phyloP scores from a whole-genome alignment of 768 basidiomycete genomes.

The Lentinula raphanica region DNA sequence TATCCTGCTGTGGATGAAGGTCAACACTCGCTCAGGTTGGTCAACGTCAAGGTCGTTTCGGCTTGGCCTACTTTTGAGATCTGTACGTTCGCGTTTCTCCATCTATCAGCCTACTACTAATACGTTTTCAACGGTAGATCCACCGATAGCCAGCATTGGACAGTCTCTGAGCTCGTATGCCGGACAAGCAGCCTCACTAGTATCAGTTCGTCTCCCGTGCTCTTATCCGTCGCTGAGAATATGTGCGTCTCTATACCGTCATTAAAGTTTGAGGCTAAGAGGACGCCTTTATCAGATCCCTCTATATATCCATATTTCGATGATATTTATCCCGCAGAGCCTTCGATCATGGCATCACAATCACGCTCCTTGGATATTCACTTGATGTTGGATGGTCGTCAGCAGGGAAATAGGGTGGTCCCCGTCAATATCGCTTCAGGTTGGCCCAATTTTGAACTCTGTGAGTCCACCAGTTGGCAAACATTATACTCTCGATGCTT shows the following conservation, averaged over 20 bases:
- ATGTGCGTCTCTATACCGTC: neutral
- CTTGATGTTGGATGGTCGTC: neutral
- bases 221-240: neutral
- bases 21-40: neutral
- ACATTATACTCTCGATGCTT: neutral
- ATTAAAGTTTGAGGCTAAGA: neutral
- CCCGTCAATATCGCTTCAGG: neutral
- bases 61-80: conserved; percentile 21
- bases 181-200: neutral
- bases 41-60: neutral
- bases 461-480: conserved; percentile 8
- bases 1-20: conserved; percentile 21
- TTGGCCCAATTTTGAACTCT: conserved; percentile 20
- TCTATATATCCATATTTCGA: conserved; percentile 27
- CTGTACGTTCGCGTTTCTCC: too few species aligned
- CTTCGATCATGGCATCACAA: neutral
- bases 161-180: neutral
- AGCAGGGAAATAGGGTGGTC: neutral
- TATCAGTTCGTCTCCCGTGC: neutral
- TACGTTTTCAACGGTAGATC: conserved; percentile 5
- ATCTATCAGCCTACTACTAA: too few species aligned
- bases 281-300: conserved; percentile 14
- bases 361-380: conserved; percentile 9
- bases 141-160: neutral
- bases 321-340: conserved; percentile 23